Conservation (phyloP, 2,329 filamentous ascomycete species). For the Lizonia empirigonia region DNA sequence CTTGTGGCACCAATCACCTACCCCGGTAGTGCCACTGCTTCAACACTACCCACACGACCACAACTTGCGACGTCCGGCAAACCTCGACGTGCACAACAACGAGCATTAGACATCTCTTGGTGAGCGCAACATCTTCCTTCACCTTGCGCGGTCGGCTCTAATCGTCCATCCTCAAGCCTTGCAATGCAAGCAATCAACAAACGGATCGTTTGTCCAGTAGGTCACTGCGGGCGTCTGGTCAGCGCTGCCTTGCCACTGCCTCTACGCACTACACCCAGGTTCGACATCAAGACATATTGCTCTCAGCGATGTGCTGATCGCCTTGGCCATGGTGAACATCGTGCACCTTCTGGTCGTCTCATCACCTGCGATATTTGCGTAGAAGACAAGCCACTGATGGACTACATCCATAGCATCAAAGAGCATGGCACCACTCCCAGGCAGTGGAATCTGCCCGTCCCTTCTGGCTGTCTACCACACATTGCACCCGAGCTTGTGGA, state of each 20-base stretch:
- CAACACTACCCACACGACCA: background rate
- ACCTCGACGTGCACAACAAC: background rate
- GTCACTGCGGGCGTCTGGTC: slow-evolving; percentile 1
- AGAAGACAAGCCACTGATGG: background rate
- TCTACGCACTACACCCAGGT: background rate
- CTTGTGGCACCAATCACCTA: background rate
- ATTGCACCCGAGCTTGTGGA: background rate
- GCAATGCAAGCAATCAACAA: background rate
- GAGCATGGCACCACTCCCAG: background rate
- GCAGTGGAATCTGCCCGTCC: background rate
- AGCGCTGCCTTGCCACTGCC: background rate
- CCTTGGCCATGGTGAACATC: background rate
- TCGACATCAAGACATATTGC: background rate
- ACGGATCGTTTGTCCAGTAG: background rate
- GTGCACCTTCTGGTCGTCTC: background rate
- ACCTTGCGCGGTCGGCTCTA: background rate
- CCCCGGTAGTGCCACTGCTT: background rate
- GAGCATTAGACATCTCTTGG: background rate
- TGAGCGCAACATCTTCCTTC: background rate
- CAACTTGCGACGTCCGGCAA: too few relatives aligned
- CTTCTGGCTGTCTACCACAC: slow-evolving; percentile 4
- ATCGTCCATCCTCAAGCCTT: background rate
- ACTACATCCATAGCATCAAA: background rate
- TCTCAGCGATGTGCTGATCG: background rate
- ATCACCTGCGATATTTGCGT: background rate